Percentiles rank a stretch among this genome's conserved stretches.
phyloP scores from a whole-genome alignment of 495 filamentous ascomycete species.

The Neurospora terricola region DNA sequence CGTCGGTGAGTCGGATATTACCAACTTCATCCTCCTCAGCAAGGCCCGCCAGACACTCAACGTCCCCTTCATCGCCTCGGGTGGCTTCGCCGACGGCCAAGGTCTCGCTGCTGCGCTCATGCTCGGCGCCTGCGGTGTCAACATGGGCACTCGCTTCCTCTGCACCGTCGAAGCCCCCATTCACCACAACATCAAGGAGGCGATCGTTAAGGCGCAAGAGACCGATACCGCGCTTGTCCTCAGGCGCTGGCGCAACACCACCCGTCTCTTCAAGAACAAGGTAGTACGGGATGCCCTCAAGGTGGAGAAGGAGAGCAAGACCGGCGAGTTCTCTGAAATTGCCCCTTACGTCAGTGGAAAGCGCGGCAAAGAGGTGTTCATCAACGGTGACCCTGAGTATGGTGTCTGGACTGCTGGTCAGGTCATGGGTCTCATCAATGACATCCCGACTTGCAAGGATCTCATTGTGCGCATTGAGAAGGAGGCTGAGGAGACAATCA shows the following conservation, averaged over 20 bases:
- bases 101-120: slow-evolving; percentile 86
- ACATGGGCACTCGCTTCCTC: slow-evolving; percentile 94
- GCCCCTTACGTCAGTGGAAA: slow-evolving; percentile 86
- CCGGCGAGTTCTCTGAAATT: slow-evolving; percentile 86
- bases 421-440: slow-evolving; percentile 57
- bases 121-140: slow-evolving; percentile 89
- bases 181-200: slow-evolving; percentile 84
- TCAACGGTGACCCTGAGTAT: slow-evolving; percentile 83
- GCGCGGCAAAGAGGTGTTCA: slow-evolving; percentile 81
- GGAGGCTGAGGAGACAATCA: slow-evolving; percentile 48
- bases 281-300: slow-evolving; percentile 69
- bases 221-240: slow-evolving; percentile 84
- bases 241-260: slow-evolving; percentile 88
- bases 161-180: slow-evolving; percentile 88
- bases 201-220: slow-evolving; percentile 82
- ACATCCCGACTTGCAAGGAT: slow-evolving; percentile 50
- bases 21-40: slow-evolving; percentile 89
- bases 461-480: slow-evolving; percentile 49
- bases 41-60: slow-evolving; percentile 75
- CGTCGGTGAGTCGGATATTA: slow-evolving; percentile 93
- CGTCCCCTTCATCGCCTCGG: slow-evolving; percentile 89
- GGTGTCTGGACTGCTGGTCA: slow-evolving; percentile 66
- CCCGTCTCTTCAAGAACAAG: slow-evolving; percentile 80
- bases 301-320: slow-evolving; percentile 74
- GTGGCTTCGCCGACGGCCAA: slow-evolving; percentile 91